Evolutionary conservation across 179 eudicot species (phyloP).

Genomic region (Camellia oleifera): DNA sequence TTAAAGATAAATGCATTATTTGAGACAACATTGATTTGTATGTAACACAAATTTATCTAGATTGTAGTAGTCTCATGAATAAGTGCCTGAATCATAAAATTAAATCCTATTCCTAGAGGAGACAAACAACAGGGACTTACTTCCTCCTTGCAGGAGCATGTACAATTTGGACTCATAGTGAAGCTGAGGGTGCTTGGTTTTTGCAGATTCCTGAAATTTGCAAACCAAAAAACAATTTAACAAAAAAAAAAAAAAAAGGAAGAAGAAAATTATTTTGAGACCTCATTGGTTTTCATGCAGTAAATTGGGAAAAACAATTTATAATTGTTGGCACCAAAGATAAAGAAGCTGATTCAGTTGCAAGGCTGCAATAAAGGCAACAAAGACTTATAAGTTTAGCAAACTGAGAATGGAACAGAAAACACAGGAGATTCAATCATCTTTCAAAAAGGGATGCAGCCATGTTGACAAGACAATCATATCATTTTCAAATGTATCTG

Average conservation of each 20-base stretch:
- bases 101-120: neutral
- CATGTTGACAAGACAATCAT: too few relatives aligned
- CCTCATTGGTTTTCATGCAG: neutral
- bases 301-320: neutral
- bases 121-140: constrained; percentile 23
- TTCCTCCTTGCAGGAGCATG: constrained; percentile 47
- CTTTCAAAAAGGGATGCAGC: too few relatives aligned
- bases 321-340: neutral
- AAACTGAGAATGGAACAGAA: too few relatives aligned
- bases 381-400: too few relatives aligned
- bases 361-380: too few relatives aligned
- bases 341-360: neutral
- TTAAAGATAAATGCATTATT: constrained; percentile 4
- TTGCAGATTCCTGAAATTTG: constrained; percentile 34
- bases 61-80: neutral
- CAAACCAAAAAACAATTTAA: neutral
- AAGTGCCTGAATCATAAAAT: neutral
- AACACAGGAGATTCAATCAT: too few relatives aligned
- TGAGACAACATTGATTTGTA: neutral
- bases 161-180: constrained; percentile 34
- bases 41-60: neutral
- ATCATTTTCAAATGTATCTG: too few relatives aligned
- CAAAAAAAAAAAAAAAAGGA: neutral
- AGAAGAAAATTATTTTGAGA: neutral
- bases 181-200: constrained; percentile 28